phyloP scores from a whole-genome alignment of 768 basidiomycete species.

The Dendrothele bispora region DNA sequence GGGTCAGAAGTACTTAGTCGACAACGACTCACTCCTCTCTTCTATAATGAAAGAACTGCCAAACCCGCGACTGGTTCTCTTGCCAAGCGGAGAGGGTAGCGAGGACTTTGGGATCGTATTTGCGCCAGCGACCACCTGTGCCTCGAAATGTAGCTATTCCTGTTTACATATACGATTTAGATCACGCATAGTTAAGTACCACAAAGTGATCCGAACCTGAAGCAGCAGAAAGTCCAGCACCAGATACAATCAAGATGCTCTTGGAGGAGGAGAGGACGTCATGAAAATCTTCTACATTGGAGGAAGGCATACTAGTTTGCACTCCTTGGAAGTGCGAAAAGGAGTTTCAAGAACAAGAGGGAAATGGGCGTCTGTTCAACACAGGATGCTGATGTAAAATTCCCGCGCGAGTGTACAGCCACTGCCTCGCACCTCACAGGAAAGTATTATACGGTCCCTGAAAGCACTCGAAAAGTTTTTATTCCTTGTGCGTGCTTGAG shows the following conservation, averaged over 20 bases:
- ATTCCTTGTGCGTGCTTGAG: no score
- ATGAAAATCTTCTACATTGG: constrained; percentile 18
- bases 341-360: no score
- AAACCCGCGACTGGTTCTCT: constrained; percentile 15
- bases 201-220: constrained; percentile 40
- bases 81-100: constrained; percentile 11
- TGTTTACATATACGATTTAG: no score
- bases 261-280: constrained; percentile 22
- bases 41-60: constrained; percentile 18
- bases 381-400: no score
- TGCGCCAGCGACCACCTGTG: constrained; percentile 16
- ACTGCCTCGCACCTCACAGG: no score
- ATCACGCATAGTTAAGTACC: no score
- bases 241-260: constrained; percentile 43
- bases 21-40: constrained; percentile 15
- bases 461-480: no score
- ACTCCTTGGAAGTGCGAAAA: no score
- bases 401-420: no score
- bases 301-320: constrained; percentile 20
- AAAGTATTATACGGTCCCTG: no score
- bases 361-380: no score
- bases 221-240: constrained; percentile 65
- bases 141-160: constrained; percentile 18
- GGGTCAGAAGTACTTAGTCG: neutral
- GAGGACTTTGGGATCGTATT: constrained; percentile 12